These are phyloP conservation scores for Helotiales sp. DNA, from an alignment of 2,329 filamentous ascomycete species.

Conservation along the genomic window DNA sequence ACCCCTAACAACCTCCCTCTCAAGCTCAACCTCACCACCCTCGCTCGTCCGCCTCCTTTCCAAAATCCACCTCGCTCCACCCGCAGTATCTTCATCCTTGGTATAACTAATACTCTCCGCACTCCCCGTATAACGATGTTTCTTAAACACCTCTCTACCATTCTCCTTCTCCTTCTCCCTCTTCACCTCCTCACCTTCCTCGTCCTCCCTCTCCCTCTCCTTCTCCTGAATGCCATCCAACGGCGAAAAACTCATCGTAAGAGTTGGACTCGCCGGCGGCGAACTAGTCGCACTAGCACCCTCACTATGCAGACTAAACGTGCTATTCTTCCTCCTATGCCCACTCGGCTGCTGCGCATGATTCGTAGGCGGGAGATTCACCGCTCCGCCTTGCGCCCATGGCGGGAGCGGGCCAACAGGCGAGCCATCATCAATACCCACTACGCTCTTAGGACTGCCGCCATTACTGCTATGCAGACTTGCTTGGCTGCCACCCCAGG, in stretches of 20 bases:
- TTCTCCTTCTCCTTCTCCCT: conserved; percentile 16
- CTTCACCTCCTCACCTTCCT: conserved; percentile 12
- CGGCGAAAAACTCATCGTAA: conserved; percentile 26
- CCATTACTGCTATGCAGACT: conserved; percentile 64
- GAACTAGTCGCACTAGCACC: conserved; percentile 22
- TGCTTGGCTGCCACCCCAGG: conserved; percentile 81
- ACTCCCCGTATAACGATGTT: conserved; percentile 58
- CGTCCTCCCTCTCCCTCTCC: background rate
- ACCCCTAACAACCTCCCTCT: conserved; percentile 66
- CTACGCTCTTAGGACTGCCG: conserved; percentile 43
- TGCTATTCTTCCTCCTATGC: conserved; percentile 36
- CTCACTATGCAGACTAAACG: conserved; percentile 35
- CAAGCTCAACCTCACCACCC: conserved; percentile 66
- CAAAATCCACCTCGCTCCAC: conserved; percentile 68
- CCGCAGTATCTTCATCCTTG: conserved; percentile 62
- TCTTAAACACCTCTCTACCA: conserved; percentile 34
- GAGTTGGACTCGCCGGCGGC: conserved; percentile 33
- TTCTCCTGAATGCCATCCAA: conserved; percentile 8
- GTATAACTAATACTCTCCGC: conserved; percentile 74
- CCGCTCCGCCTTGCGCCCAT: conserved; percentile 28
- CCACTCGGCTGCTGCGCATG: conserved; percentile 1
- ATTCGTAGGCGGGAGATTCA: conserved; percentile 1
- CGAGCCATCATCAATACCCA: conserved; percentile 35
- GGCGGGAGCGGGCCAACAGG: conserved; percentile 34
- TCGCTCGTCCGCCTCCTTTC: conserved; percentile 71